Evolutionary conservation across 2,329 filamentous ascomycete species (phyloP), one percentile per base, ranked within the genome.

Genomic region (Sarocladium kiliense): DNA sequence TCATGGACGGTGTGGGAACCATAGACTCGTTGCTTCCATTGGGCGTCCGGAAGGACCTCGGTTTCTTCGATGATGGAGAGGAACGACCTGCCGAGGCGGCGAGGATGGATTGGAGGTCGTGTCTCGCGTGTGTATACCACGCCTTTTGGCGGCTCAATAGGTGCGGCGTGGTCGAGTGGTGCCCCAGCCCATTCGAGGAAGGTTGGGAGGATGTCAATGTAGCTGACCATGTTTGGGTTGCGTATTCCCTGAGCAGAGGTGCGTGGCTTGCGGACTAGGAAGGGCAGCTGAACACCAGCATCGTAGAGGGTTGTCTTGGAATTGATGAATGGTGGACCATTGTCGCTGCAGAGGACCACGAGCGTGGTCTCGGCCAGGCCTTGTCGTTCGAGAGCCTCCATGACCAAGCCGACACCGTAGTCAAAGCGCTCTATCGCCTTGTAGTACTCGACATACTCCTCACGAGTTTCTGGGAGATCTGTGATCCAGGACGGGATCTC

Each of bases 1-100:
- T 79, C 76, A 55, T 80, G 76, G 60, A 78, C 79, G 1, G 77
- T 79, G 60, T 80, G 77, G 1, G 75, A 78, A 16, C 77, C 76
- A 56, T 74, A 78, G 7, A 79, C 71, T 11, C 27, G 47, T 14
- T 72, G 66, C n/a, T 67, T 58, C 61, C 66, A 65, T 3, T 58
- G 60, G 1, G 62, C 45, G 12, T 67, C 53, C 10, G 39, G 54
- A 0, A 47, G 59, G 37, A 2, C 59, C 16, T 41, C 9, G 1
- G 54, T 56, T 10, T 61, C 59, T 4, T 73, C 56, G 14, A 56
- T 12, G 10, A 77, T 67, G 0, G 66, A 64, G 2, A 77, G 62
- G 34, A 77, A 63, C 0, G 74, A 76, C 12, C 64, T 60, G 1
- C 74, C 75, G 2, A 58, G 57, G 57, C 47, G 60, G 6, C 41